Conservation (phyloP, 306 rosid genomes). For the Parietaria judaica region DNA sequence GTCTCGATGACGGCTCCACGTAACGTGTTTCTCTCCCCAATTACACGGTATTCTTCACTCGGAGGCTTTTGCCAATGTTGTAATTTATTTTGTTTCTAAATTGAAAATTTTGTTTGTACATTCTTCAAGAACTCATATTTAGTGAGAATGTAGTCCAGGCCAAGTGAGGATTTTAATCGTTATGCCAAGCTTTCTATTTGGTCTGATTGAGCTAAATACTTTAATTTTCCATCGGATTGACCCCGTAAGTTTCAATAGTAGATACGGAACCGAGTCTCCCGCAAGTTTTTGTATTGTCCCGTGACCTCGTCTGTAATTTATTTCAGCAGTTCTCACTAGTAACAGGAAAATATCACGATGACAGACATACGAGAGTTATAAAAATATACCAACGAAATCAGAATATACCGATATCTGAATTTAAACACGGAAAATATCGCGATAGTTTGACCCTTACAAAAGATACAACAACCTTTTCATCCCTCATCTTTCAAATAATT, state of each 20-base stretch:
- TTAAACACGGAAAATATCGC: too few relatives aligned
- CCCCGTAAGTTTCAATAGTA: not conserved
- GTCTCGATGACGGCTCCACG: constrained; percentile 42
- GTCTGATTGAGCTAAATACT: not conserved
- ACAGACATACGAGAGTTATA: too few relatives aligned
- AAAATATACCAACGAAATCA: too few relatives aligned
- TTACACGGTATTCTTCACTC: constrained; percentile 40
- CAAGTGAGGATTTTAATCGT: not conserved
- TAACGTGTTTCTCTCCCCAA: constrained; percentile 13
- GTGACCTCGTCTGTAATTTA: too few relatives aligned
- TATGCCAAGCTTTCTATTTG: constrained; percentile 15
- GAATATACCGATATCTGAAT: too few relatives aligned
- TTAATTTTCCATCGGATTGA: not conserved
- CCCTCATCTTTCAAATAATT: too few relatives aligned
- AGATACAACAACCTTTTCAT: too few relatives aligned
- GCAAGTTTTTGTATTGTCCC: too few relatives aligned
- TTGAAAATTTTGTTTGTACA: constrained; percentile 10
- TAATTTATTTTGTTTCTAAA: not conserved
- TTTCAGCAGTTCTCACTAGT: too few relatives aligned
- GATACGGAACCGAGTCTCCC: too few relatives aligned
- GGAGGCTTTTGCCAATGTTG: constrained; percentile 14
- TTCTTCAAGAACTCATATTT: not conserved
- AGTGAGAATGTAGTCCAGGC: not conserved
- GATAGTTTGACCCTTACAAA: too few relatives aligned
- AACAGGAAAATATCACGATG: too few relatives aligned